Evolutionary conservation across 176 grass and related monocot genomes (phyloP).

Genomic region (Musa acuminata): DNA sequence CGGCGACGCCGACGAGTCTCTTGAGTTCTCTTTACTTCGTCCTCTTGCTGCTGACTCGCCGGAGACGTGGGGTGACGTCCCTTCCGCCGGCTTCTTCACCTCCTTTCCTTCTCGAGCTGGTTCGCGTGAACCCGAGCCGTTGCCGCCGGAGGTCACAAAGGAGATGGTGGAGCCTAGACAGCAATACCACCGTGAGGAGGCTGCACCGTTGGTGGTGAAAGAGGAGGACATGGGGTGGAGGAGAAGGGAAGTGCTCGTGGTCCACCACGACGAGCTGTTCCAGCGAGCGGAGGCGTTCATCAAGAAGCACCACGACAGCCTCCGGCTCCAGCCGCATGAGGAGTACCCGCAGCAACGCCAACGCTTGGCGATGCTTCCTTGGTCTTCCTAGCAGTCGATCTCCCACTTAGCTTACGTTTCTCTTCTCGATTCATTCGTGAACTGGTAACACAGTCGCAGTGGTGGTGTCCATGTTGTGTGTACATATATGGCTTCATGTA

Average conservation of each 20-base stretch:
- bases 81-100: not conserved
- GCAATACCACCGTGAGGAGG: not conserved
- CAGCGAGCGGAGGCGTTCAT: slow-evolving; percentile 33
- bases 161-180: too few species aligned
- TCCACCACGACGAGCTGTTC: slow-evolving; percentile 27
- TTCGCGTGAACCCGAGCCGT: not conserved
- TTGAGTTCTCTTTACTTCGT: not conserved
- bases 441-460: too few species aligned
- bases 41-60: not conserved
- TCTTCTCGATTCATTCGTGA: too few species aligned
- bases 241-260: not conserved
- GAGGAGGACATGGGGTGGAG: slow-evolving; percentile 20
- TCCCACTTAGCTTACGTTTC: not conserved
- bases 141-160: not conserved
- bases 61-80: too few species aligned
- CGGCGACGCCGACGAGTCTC: not conserved
- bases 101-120: too few species aligned
- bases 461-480: too few species aligned
- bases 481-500: too few species aligned
- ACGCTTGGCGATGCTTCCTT: not conserved
- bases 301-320: slow-evolving; percentile 28
- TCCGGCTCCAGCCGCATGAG: slow-evolving; percentile 25
- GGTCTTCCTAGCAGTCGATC: not conserved
- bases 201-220: not conserved
- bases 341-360: slow-evolving; percentile 16